These are phyloP conservation scores for Colletotrichum coccodes DNA, from an alignment of 2,329 filamentous ascomycete species.

Conservation along the genomic window DNA sequence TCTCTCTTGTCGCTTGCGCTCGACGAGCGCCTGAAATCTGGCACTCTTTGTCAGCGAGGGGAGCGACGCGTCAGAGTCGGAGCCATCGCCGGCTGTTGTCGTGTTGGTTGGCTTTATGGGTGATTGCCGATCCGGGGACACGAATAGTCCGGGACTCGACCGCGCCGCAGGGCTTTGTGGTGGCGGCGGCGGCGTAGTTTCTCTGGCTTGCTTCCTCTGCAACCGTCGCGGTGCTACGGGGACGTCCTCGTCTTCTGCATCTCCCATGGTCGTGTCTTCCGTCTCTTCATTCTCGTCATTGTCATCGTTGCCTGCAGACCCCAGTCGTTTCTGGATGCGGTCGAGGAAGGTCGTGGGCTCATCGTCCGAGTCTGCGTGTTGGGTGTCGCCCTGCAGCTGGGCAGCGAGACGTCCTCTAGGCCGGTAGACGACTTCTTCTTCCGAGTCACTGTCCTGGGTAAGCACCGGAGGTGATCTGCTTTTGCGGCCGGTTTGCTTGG, in stretches of 20 bases:
- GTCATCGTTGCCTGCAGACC: slow-evolving; percentile 38
- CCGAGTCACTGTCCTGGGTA: slow-evolving; percentile 31
- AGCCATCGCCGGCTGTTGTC: slow-evolving; percentile 43
- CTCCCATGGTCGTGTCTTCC: slow-evolving; percentile 40
- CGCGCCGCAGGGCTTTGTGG: slow-evolving; percentile 39
- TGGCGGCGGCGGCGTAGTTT: slow-evolving; percentile 45
- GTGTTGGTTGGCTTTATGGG: slow-evolving; percentile 37
- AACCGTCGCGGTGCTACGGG: slow-evolving; percentile 53
- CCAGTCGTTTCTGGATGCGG: slow-evolving; percentile 55
- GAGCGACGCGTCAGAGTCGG: slow-evolving; percentile 58
- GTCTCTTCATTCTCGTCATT: slow-evolving; percentile 41
- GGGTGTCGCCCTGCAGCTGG: slow-evolving; percentile 61
- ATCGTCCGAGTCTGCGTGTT: slow-evolving; percentile 36
- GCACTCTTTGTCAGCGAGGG: slow-evolving; percentile 62
- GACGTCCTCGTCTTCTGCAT: slow-evolving; percentile 51
- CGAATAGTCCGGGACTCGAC: slow-evolving; percentile 62
- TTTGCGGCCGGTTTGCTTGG: slow-evolving; percentile 17
- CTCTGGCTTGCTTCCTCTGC: slow-evolving; percentile 46
- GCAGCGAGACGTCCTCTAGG: slow-evolving; percentile 74
- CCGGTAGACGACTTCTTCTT: slow-evolving; percentile 46
- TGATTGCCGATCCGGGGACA: slow-evolving; percentile 57
- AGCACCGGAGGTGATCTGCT: slow-evolving; percentile 5
- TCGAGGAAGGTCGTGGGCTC: slow-evolving; percentile 48
- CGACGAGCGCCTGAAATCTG: slow-evolving; percentile 77
- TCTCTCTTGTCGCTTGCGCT: slow-evolving; percentile 78